Percentiles rank a stretch among this genome's conserved stretches.
These are phyloP conservation scores for Posidonia australis DNA, from an alignment of 106 monocot species.

Conservation along the genomic window DNA sequence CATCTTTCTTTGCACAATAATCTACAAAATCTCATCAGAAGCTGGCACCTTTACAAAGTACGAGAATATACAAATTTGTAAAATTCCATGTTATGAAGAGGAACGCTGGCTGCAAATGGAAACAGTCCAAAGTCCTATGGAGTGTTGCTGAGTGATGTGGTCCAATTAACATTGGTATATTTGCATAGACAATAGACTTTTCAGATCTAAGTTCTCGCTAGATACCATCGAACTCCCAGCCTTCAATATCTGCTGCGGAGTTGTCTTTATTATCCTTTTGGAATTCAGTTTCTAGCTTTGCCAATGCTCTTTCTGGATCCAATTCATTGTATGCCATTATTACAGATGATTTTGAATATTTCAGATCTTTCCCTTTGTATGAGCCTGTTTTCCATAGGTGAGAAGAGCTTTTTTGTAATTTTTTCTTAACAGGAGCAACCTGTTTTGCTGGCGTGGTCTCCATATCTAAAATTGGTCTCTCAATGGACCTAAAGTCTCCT, in stretches of 20 bases:
- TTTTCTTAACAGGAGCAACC: slow-evolving; percentile 13
- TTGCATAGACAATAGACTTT: background rate
- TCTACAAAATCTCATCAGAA: background rate
- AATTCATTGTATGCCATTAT: slow-evolving; percentile 9
- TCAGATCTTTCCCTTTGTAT: slow-evolving; percentile 20
- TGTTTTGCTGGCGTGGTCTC: slow-evolving; percentile 35
- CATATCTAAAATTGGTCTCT: slow-evolving; percentile 49
- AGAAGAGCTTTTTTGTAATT: slow-evolving; percentile 8
- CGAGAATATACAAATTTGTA: background rate
- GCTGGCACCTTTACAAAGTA: too few species aligned
- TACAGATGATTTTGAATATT: background rate
- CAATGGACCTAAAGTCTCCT: slow-evolving; percentile 50
- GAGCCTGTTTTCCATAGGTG: slow-evolving; percentile 2
- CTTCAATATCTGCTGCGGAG: slow-evolving; percentile 46
- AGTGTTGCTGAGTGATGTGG: too few species aligned
- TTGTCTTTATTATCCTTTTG: slow-evolving; percentile 32
- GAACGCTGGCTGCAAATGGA: background rate
- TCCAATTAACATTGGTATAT: too few species aligned
- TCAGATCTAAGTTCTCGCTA: background rate
- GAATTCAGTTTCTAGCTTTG: slow-evolving; percentile 53
- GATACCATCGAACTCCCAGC: slow-evolving; percentile 81
- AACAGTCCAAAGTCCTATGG: background rate
- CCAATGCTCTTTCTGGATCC: slow-evolving; percentile 54
- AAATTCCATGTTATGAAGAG: background rate
- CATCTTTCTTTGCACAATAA: background rate